Percentiles rank a stretch among this genome's conserved stretches.
phyloP scores from a whole-genome alignment of 495 filamentous ascomycete genomes.

The Hypoxylon fragiforme region DNA sequence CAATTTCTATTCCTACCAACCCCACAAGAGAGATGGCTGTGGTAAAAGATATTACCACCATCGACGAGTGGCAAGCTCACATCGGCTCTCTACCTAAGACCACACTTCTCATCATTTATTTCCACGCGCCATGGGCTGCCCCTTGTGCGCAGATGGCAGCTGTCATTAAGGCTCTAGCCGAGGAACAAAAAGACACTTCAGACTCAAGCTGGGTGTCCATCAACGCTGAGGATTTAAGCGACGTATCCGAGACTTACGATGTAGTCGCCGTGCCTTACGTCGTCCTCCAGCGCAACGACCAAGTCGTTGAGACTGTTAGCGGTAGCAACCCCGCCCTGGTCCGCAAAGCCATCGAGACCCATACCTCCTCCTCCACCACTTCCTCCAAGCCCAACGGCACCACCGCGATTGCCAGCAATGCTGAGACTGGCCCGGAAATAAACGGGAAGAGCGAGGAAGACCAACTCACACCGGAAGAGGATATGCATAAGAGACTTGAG shows the following conservation, averaged over 20 bases:
- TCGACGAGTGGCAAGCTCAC: constrained; percentile 67
- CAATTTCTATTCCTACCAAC: too few species aligned
- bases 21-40: constrained; percentile 12
- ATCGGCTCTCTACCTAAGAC: constrained; percentile 64
- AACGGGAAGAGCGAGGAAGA: constrained; percentile 12
- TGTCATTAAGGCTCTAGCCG: constrained; percentile 82
- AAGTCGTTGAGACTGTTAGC: constrained; percentile 77
- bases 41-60: constrained; percentile 70
- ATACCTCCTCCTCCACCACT: constrained; percentile 49
- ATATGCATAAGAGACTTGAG: constrained; percentile 71
- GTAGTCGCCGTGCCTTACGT: constrained; percentile 93
- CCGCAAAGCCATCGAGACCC: constrained; percentile 77
- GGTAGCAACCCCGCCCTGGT: constrained; percentile 86
- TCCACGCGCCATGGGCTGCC: constrained; percentile 95
- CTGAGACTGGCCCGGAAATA: background rate
- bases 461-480: constrained; percentile 59
- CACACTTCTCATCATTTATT: constrained; percentile 80
- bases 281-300: constrained; percentile 70
- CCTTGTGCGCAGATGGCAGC: constrained; percentile 91
- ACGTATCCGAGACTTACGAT: constrained; percentile 85
- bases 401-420: background rate
- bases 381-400: constrained; percentile 40
- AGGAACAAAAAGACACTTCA: constrained; percentile 72
- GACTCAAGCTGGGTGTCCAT: constrained; percentile 80
- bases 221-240: constrained; percentile 86